Percentiles rank a stretch among this genome's conserved stretches.
Conservation (phyloP, 495 filamentous ascomycete genomes). For the Immersiella caudata region DNA sequence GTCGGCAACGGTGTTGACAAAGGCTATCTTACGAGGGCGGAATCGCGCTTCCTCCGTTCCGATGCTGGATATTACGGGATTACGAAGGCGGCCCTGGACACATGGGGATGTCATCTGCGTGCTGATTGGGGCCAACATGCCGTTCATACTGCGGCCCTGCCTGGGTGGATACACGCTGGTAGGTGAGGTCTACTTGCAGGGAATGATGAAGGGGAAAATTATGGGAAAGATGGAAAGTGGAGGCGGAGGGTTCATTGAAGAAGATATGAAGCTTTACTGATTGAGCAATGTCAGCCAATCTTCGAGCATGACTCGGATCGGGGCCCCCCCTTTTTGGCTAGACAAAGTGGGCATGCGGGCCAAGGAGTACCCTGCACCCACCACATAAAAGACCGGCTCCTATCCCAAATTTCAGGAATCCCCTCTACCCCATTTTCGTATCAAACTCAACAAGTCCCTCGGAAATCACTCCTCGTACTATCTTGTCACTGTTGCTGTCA, state of each 20-base stretch:
- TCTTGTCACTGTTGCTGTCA: no score
- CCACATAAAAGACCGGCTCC: no score
- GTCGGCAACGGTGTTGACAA: neutral
- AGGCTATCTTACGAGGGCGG: slow-evolving; percentile 4
- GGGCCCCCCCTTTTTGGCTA: no score
- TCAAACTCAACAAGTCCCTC: no score
- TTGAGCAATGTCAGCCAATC: neutral
- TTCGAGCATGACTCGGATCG: no score
- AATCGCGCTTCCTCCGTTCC: slow-evolving; percentile 8
- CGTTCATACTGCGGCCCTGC: slow-evolving; percentile 24
- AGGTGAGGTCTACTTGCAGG: slow-evolving; percentile 30
- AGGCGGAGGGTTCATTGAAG: neutral
- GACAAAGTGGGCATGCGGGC: no score
- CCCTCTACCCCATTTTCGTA: no score
- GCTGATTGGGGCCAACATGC: slow-evolving; percentile 22
- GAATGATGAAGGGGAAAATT: slow-evolving; percentile 20
- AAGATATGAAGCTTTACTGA: neutral
- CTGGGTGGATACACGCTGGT: slow-evolving; percentile 18
- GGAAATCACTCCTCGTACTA: no score
- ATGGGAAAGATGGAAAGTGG: neutral
- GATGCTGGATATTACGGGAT: slow-evolving; percentile 15
- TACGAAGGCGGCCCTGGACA: neutral
- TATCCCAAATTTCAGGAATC: no score
- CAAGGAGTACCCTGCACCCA: no score
- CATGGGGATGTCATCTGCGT: slow-evolving; percentile 25